phyloP scores from a whole-genome alignment of 2,329 filamentous ascomycete genomes.

The Remersonia thermophila region DNA sequence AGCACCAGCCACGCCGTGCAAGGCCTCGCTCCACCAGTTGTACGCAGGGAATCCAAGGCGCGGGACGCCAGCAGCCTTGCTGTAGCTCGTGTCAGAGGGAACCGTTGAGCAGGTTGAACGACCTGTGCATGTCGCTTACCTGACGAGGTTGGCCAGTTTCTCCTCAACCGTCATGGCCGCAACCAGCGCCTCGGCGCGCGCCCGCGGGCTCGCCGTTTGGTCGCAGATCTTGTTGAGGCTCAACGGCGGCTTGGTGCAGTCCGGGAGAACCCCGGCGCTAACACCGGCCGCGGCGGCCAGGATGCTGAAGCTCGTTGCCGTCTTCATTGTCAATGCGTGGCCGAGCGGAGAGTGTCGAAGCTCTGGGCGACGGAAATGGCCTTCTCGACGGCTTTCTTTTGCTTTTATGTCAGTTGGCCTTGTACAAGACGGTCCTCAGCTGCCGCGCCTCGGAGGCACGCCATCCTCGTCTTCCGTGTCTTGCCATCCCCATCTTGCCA shows the following conservation, averaged over 20 bases:
- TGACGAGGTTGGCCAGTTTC: neutral
- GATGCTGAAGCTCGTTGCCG: neutral
- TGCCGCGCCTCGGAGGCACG: too few species aligned
- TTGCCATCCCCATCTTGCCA: too few species aligned
- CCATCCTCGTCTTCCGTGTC: too few species aligned
- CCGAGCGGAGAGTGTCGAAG: too few species aligned
- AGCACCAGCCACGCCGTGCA: conserved; percentile 42
- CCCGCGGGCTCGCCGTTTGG: neutral
- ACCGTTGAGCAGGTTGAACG: too few species aligned
- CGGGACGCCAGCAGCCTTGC: conserved; percentile 31
- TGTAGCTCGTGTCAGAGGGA: too few species aligned
- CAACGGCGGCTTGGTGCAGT: neutral
- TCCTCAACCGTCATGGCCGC: conserved; percentile 5
- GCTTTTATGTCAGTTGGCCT: too few species aligned
- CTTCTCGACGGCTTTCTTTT: too few species aligned
- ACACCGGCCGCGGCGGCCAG: neutral
- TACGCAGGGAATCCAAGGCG: conserved; percentile 44
- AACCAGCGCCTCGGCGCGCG: conserved; percentile 8
- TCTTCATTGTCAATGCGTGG: neutral
- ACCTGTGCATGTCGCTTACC: too few species aligned
- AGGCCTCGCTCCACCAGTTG: conserved; percentile 45
- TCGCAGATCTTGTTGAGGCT: neutral
- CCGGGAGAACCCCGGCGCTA: neutral
- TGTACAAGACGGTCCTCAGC: too few species aligned
- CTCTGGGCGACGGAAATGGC: too few species aligned